These are phyloP conservation scores for Microdochium bolleyi DNA, from an alignment of 2,329 filamentous ascomycete genomes.

Conservation along the genomic window DNA sequence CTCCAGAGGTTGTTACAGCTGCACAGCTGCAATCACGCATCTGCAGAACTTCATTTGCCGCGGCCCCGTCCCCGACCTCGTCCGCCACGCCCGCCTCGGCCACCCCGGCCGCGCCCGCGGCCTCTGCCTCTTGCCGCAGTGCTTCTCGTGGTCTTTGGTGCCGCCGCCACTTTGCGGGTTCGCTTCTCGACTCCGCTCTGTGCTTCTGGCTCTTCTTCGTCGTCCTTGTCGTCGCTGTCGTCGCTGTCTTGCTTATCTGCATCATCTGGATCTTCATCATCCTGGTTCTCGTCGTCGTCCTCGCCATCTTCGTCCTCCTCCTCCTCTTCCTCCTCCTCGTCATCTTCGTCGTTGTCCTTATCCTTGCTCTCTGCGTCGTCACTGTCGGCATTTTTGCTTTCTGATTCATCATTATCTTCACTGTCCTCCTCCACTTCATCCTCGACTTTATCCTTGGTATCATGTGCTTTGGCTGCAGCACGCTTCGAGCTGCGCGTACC, in stretches of 20 bases:
- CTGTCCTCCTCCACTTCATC: conserved; percentile 5
- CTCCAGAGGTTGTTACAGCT: too few relatives aligned
- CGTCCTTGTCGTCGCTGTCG: conserved; percentile 1
- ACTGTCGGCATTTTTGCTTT: conserved; percentile 7
- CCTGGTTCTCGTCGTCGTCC: background rate
- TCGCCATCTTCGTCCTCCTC: conserved; percentile 11
- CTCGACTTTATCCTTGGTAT: conserved; percentile 7
- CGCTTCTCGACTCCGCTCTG: conserved; percentile 1
- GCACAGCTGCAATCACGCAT: too few relatives aligned
- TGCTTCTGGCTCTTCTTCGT: conserved; percentile 1
- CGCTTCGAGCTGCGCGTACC: conserved; percentile 35
- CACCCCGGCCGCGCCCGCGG: background rate
- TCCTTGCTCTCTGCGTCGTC: background rate
- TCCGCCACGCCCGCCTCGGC: background rate
- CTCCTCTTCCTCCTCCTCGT: conserved; percentile 8
- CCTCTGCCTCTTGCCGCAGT: background rate
- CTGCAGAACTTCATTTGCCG: background rate
- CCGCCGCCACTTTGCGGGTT: background rate
- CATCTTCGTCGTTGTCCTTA: conserved; percentile 7
- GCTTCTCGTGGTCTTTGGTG: background rate
- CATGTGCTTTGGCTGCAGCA: conserved; percentile 31
- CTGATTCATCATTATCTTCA: conserved; percentile 11
- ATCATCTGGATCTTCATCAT: background rate
- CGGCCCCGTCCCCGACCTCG: background rate
- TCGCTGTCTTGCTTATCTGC: conserved; percentile 7